A percentile compares a stretch with the other conserved stretches of the same genome.
Evolutionary conservation across 1,284 basidiomycete genomes (phyloP).

Genomic region (Trichosporon faecale): DNA sequence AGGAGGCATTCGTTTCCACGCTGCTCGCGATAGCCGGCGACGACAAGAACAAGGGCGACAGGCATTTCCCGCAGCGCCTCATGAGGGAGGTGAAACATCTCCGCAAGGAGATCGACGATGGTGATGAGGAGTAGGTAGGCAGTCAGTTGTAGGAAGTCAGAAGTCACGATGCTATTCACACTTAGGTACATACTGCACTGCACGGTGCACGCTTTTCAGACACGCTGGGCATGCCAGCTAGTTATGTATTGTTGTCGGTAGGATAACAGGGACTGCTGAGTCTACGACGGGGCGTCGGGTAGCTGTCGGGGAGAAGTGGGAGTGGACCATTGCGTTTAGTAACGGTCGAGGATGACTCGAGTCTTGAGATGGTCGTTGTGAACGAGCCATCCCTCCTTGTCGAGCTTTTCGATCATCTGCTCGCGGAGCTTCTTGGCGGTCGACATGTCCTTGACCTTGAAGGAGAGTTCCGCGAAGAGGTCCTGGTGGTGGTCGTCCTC

Average conservation of each 20-base stretch:
- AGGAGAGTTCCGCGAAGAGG: constrained; percentile 15
- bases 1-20: constrained; percentile 63
- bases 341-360: constrained; percentile 13
- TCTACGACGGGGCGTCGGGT: too few species aligned
- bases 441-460: not conserved
- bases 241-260: not conserved
- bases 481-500: constrained; percentile 4
- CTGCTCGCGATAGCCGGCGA: constrained; percentile 33
- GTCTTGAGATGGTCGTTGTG: constrained; percentile 18
- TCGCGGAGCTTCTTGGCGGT: constrained; percentile 11
- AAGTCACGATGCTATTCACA: not conserved
- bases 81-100: constrained; percentile 62
- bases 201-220: too few species aligned
- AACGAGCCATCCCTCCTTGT: constrained; percentile 13
- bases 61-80: constrained; percentile 56
- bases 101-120: constrained; percentile 29
- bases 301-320: too few species aligned
- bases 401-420: constrained; percentile 10
- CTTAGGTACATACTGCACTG: not conserved
- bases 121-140: not conserved
- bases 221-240: too few species aligned
- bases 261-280: too few species aligned
- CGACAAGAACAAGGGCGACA: constrained; percentile 23
- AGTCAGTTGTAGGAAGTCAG: not conserved
- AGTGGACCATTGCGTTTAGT: not conserved